A percentile compares a stretch with the other conserved stretches of the same genome.
phyloP scores from a whole-genome alignment of 805 yeast genomes.

The Starmerella khaoyaiensis region DNA sequence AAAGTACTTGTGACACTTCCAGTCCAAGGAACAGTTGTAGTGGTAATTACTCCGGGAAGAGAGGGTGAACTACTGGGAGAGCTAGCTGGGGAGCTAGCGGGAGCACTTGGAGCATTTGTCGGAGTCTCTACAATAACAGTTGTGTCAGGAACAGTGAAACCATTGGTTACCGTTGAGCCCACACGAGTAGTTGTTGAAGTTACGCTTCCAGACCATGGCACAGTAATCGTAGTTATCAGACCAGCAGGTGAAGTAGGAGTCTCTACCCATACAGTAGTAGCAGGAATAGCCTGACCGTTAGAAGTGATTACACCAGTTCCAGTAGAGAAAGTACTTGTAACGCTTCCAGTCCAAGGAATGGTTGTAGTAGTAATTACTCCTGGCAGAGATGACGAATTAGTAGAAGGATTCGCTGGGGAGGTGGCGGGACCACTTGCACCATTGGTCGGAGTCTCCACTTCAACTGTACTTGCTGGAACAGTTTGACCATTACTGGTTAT shows the following conservation, averaged over 20 bases:
- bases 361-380: constrained; percentile 1
- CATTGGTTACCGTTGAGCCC: neutral
- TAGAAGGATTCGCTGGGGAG: neutral
- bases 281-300: neutral
- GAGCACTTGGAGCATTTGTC: neutral
- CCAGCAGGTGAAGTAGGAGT: constrained; percentile 1
- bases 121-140: neutral
- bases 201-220: neutral
- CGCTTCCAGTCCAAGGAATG: neutral
- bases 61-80: neutral
- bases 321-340: neutral
- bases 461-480: neutral
- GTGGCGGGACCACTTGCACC: neutral
- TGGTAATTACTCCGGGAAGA: neutral
- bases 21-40: constrained; percentile 1
- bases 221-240: neutral
- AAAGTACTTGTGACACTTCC: neutral
- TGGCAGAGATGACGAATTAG: neutral
- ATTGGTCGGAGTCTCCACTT: neutral
- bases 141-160: neutral
- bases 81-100: neutral
- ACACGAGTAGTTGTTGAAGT: neutral
- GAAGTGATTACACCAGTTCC: neutral
- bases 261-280: neutral
- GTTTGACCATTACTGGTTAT: neutral